Evolutionary conservation across 495 filamentous ascomycete species (phyloP).

Genomic region (Tetracladium setigerum): DNA sequence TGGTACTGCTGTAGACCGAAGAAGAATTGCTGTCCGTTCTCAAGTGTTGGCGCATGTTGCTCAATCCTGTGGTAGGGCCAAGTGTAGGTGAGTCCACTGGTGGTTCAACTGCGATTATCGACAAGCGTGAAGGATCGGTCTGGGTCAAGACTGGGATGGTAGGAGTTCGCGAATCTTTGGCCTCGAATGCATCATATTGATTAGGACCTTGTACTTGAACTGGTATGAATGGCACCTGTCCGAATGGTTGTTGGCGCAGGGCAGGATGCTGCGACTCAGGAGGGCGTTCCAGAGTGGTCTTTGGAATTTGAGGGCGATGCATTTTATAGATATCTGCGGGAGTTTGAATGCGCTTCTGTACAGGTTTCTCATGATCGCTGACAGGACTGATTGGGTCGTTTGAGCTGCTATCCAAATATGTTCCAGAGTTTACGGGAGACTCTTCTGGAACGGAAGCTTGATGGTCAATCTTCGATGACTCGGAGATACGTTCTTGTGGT

Average conservation of each 20-base stretch:
- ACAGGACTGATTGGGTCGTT: conserved; percentile 22
- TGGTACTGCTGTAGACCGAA: conserved; percentile 55
- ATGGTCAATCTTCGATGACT: background rate
- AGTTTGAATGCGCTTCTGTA: conserved; percentile 15
- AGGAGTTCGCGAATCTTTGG: too few species aligned
- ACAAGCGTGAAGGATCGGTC: background rate
- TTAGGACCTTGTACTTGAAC: too few species aligned
- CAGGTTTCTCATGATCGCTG: conserved; percentile 18
- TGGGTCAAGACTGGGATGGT: too few species aligned
- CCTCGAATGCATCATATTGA: too few species aligned
- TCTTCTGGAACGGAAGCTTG: conserved; percentile 28
- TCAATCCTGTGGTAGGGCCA: conserved; percentile 58
- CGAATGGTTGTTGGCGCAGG: conserved; percentile 20
- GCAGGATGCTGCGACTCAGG: conserved; percentile 27
- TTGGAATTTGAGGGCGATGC: conserved; percentile 35
- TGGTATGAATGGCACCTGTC: too few species aligned
- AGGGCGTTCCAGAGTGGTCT: conserved; percentile 17
- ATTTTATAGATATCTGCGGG: conserved; percentile 25
- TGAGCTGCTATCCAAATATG: conserved; percentile 23
- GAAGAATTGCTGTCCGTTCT: conserved; percentile 75
- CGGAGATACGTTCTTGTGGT: conserved; percentile 9
- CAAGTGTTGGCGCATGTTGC: conserved; percentile 78
- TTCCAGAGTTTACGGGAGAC: conserved; percentile 24
- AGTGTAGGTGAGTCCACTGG: conserved; percentile 71
- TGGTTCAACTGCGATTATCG: background rate